Percentiles rank a stretch among this genome's conserved stretches.
Conservation (phyloP, 371 early-diverging fungal genomes). For the Funneliformis caledonium region DNA sequence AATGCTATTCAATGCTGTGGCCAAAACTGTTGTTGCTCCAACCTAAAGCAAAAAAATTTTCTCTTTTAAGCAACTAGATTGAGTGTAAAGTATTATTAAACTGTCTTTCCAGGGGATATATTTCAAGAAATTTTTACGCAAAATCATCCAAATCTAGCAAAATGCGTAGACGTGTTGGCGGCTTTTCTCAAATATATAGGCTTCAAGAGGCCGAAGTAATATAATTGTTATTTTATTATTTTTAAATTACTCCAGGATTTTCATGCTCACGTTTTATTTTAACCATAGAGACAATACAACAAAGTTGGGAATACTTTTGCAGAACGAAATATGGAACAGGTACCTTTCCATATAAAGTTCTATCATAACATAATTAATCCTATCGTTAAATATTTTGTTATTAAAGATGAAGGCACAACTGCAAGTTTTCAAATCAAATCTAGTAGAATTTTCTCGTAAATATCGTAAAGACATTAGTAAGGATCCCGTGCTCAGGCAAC, state of each 20-base stretch:
- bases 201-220: not conserved
- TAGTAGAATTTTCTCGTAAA: conserved; percentile 85
- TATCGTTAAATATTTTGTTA: not conserved
- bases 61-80: too few relatives aligned
- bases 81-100: too few relatives aligned
- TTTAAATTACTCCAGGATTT: not conserved
- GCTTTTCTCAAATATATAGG: not conserved
- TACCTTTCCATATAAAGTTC: not conserved
- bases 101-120: too few relatives aligned
- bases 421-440: conserved; percentile 74
- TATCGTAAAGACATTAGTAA: conserved; percentile 88
- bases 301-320: not conserved
- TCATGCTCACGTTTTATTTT: not conserved
- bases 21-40: too few relatives aligned
- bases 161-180: not conserved
- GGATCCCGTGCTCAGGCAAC: conserved; percentile 86
- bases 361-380: not conserved
- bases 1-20: not conserved
- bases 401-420: conserved; percentile 75
- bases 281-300: not conserved
- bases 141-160: not conserved
- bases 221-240: not conserved
- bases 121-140: too few relatives aligned
- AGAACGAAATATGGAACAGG: not conserved
- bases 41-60: too few relatives aligned